These are phyloP conservation scores for Rhypophila decipiens DNA, from an alignment of 495 filamentous ascomycete genomes.

Conservation along the genomic window DNA sequence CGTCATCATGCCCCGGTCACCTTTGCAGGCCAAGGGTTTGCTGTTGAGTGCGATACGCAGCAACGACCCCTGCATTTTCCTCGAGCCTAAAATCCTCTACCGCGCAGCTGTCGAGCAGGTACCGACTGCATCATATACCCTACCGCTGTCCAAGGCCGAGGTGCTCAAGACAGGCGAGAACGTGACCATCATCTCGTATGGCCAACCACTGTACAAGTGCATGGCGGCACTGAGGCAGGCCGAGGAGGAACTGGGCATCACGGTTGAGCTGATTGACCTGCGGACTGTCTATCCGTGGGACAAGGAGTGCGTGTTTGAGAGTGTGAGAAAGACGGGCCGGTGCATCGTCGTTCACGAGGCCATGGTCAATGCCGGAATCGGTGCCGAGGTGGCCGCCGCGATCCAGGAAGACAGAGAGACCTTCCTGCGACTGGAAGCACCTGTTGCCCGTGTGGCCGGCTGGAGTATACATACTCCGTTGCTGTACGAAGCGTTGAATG, in stretches of 20 bases:
- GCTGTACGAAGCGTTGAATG: constrained; percentile 76
- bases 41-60: constrained; percentile 73
- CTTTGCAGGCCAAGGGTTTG: constrained; percentile 87
- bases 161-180: constrained; percentile 77
- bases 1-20: constrained; percentile 86
- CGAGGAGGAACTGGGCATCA: constrained; percentile 74
- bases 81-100: constrained; percentile 96
- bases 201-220: constrained; percentile 86
- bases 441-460: constrained; percentile 82
- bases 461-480: constrained; percentile 86
- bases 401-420: constrained; percentile 77
- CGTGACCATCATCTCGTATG: constrained; percentile 84
- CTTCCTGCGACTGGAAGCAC: constrained; percentile 86
- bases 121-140: constrained; percentile 69
- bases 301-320: constrained; percentile 70
- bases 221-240: constrained; percentile 70
- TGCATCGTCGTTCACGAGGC: constrained; percentile 93
- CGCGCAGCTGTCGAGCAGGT: constrained; percentile 94
- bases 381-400: constrained; percentile 87
- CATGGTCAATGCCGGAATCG: constrained; percentile 91
- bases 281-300: constrained; percentile 96
- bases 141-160: constrained; percentile 87
- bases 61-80: constrained; percentile 89
- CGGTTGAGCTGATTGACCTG: constrained; percentile 84
- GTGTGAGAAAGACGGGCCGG: constrained; percentile 83